Conservation (phyloP, 352 stramenopile species). For the Phytophthora meadii region DNA sequence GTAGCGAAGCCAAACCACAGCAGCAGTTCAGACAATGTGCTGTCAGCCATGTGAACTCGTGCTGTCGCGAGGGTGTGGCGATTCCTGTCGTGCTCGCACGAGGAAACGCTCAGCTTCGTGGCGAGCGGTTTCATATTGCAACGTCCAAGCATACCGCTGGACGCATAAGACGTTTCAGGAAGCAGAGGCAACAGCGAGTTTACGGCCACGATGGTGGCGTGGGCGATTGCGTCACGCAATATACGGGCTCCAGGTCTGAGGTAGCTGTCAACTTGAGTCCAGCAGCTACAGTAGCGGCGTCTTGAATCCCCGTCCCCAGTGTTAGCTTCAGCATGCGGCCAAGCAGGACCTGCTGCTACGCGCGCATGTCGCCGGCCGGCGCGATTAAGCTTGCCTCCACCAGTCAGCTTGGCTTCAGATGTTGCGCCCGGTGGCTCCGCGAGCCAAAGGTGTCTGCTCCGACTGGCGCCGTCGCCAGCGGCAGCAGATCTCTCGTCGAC, state of each 20-base stretch:
- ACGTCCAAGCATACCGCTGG: background rate
- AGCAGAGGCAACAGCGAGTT: constrained; percentile 2
- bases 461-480: constrained; percentile 1
- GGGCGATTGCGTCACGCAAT: background rate
- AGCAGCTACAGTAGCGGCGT: background rate
- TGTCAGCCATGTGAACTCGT: constrained; percentile 13
- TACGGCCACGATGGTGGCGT: constrained; percentile 8
- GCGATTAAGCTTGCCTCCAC: background rate
- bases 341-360: constrained; percentile 6
- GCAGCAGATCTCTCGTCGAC: constrained; percentile 14
- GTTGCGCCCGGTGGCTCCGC: background rate
- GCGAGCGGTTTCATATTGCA: background rate
- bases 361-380: constrained; percentile 1
- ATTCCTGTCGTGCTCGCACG: constrained; percentile 23
- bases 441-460: background rate
- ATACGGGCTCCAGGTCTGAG: too few relatives aligned
- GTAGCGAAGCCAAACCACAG: background rate
- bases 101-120: constrained; percentile 15
- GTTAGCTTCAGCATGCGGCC: constrained; percentile 19
- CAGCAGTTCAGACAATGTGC: constrained; percentile 8
- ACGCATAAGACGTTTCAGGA: background rate
- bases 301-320: constrained; percentile 3
- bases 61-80: constrained; percentile 22
- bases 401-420: constrained; percentile 7
- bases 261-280: background rate